Conservation (phyloP, 2,329 filamentous ascomycete species). For the Aspergillus sp. region DNA sequence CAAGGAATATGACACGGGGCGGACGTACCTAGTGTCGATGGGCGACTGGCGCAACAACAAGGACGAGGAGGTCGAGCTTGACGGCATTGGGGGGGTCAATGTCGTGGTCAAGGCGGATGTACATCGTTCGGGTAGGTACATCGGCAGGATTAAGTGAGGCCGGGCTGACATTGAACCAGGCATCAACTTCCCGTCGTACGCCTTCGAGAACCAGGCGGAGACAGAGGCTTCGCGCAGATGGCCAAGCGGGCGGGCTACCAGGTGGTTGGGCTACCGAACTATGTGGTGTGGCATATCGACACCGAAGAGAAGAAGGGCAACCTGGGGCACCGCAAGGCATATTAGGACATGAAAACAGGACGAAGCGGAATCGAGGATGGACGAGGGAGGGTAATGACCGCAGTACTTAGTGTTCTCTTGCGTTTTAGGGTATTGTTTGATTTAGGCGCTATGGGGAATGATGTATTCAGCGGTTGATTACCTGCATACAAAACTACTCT, state of each 20-base stretch:
- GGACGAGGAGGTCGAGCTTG: conserved; percentile 82
- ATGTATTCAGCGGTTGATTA: too few relatives aligned
- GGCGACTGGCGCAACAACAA: conserved; percentile 90
- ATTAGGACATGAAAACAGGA: conserved; percentile 15
- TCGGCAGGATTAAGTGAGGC: not conserved
- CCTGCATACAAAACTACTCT: too few relatives aligned
- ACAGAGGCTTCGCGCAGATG: conserved; percentile 98
- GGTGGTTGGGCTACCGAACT: conserved; percentile 88
- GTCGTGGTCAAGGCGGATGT: conserved; percentile 97
- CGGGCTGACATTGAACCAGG: conserved; percentile 43
- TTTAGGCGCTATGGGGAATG: too few relatives aligned
- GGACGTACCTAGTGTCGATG: conserved; percentile 81
- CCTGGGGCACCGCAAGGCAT: conserved; percentile 31
- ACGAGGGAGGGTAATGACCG: too few relatives aligned
- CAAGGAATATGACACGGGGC: conserved; percentile 82
- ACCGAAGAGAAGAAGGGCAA: conserved; percentile 92
- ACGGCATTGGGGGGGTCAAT: conserved; percentile 93
- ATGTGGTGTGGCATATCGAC: conserved; percentile 97
- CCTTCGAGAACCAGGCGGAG: conserved; percentile 98
- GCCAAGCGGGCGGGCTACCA: conserved; percentile 90
- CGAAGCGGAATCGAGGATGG: too few relatives aligned
- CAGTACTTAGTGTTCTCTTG: conserved; percentile 12
- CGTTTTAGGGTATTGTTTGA: too few relatives aligned
- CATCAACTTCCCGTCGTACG: conserved; percentile 93
- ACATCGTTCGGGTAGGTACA: conserved; percentile 68